Evolutionary conservation across 208 protist species (phyloP).

Genomic region (Wallacemonas sp.): DNA sequence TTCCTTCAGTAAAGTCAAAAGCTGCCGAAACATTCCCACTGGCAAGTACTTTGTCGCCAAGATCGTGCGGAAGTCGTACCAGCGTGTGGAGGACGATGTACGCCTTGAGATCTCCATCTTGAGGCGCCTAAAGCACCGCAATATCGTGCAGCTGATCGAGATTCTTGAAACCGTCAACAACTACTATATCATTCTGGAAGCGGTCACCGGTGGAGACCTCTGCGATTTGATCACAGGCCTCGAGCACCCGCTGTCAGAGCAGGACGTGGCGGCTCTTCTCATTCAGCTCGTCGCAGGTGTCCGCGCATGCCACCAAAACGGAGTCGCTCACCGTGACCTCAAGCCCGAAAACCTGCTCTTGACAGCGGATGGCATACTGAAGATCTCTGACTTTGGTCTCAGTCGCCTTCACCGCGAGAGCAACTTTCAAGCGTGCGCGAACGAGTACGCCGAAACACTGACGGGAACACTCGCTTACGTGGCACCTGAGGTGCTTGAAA

Average conservation of each 20-base stretch:
- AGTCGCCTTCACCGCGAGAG: slow-evolving; percentile 79
- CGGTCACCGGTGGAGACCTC: slow-evolving; percentile 82
- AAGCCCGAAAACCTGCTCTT: slow-evolving; percentile 95
- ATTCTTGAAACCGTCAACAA: slow-evolving; percentile 83
- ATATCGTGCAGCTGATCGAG: slow-evolving; percentile 86
- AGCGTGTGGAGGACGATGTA: slow-evolving; percentile 70
- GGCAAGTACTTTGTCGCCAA: slow-evolving; percentile 75
- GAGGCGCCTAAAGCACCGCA: slow-evolving; percentile 67
- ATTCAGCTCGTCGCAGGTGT: slow-evolving; percentile 77
- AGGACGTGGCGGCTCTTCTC: slow-evolving; percentile 65
- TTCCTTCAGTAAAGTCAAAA: slow-evolving; percentile 83
- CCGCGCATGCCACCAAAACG: slow-evolving; percentile 71
- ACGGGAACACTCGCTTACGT: slow-evolving; percentile 84
- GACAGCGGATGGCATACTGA: slow-evolving; percentile 60
- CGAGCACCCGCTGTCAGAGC: slow-evolving; percentile 48
- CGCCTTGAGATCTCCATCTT: slow-evolving; percentile 85
- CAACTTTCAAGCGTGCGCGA: slow-evolving; percentile 53
- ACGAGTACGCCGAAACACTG: slow-evolving; percentile 74
- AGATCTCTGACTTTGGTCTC: slow-evolving; percentile 90
- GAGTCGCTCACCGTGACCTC: slow-evolving; percentile 92
- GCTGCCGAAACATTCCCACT: slow-evolving; percentile 70
- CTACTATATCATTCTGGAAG: slow-evolving; percentile 90
- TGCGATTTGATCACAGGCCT: slow-evolving; percentile 76
- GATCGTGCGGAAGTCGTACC: slow-evolving; percentile 75
- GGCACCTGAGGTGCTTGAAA: slow-evolving; percentile 77